Conservation (phyloP, 2,329 filamentous ascomycete species). For the Arthrinium phaeospermum region DNA sequence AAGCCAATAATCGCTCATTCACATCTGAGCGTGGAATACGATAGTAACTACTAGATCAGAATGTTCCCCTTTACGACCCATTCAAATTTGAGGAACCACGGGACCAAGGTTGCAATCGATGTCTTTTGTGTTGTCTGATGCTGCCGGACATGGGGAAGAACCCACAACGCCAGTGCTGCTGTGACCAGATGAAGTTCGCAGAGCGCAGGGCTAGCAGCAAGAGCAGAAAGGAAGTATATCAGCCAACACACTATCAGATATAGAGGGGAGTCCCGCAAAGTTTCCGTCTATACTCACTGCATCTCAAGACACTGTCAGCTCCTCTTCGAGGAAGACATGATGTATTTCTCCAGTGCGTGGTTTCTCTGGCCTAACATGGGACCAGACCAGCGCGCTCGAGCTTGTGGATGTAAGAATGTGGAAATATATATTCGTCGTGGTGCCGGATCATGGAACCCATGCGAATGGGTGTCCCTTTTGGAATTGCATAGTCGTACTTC, state of each 20-base stretch:
- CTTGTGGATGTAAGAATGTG: constrained; percentile 27
- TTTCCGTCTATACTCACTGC: not conserved
- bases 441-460: constrained; percentile 42
- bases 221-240: too few species aligned
- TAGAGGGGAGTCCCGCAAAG: not conserved
- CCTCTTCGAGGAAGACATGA: constrained; percentile 17
- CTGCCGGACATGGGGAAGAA: constrained; percentile 29
- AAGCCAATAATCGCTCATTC: not conserved
- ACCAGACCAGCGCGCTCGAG: constrained; percentile 24
- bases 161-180: constrained; percentile 29
- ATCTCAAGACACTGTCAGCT: not conserved
- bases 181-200: constrained; percentile 27
- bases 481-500: not conserved
- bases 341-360: constrained; percentile 11
- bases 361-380: constrained; percentile 16
- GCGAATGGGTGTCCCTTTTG: constrained; percentile 35
- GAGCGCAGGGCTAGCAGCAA: constrained; percentile 22
- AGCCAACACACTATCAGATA: not conserved
- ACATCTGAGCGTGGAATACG: not conserved
- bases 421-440: constrained; percentile 35
- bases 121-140: constrained; percentile 30
- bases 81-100: constrained; percentile 30
- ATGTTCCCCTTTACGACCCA: constrained; percentile 25
- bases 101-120: constrained; percentile 30
- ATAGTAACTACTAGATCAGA: not conserved